A percentile compares a stretch with the other conserved stretches of the same genome.
Conservation (phyloP, 352 stramenopile species). For the Phytophthora palmivora region DNA sequence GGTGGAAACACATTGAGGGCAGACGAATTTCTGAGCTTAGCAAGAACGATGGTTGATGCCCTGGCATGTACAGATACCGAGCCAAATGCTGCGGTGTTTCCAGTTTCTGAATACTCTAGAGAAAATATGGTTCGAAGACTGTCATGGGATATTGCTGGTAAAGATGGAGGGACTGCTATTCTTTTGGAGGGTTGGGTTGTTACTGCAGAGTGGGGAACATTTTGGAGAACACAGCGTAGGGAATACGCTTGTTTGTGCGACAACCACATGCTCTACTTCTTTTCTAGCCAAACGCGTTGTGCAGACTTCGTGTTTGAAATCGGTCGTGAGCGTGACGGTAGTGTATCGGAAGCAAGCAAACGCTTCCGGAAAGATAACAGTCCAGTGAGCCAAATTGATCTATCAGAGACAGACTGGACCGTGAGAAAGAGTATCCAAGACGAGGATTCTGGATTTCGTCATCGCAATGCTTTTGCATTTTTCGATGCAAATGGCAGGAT, state of each 20-base stretch:
- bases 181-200: slow-evolving; percentile 61
- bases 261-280: slow-evolving; percentile 64
- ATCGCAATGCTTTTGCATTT: slow-evolving; percentile 70
- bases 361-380: slow-evolving; percentile 53
- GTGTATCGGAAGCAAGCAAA: slow-evolving; percentile 39
- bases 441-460: slow-evolving; percentile 19
- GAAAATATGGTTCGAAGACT: slow-evolving; percentile 27
- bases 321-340: slow-evolving; percentile 31
- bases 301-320: slow-evolving; percentile 69
- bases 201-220: slow-evolving; percentile 63
- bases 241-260: slow-evolving; percentile 75
- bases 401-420: slow-evolving; percentile 52
- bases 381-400: slow-evolving; percentile 52
- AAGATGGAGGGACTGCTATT: slow-evolving; percentile 25
- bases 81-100: not conserved
- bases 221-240: slow-evolving; percentile 68
- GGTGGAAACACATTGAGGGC: slow-evolving; percentile 10
- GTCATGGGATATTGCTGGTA: slow-evolving; percentile 36
- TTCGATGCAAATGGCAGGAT: slow-evolving; percentile 61
- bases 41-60: slow-evolving; percentile 22
- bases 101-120: slow-evolving; percentile 13
- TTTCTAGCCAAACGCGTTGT: slow-evolving; percentile 51
- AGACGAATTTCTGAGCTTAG: slow-evolving; percentile 16
- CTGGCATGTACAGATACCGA: slow-evolving; percentile 3
- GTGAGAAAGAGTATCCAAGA: slow-evolving; percentile 51